phyloP scores from a whole-genome alignment of 2,329 filamentous ascomycete species.

The Penicillium sp. region DNA sequence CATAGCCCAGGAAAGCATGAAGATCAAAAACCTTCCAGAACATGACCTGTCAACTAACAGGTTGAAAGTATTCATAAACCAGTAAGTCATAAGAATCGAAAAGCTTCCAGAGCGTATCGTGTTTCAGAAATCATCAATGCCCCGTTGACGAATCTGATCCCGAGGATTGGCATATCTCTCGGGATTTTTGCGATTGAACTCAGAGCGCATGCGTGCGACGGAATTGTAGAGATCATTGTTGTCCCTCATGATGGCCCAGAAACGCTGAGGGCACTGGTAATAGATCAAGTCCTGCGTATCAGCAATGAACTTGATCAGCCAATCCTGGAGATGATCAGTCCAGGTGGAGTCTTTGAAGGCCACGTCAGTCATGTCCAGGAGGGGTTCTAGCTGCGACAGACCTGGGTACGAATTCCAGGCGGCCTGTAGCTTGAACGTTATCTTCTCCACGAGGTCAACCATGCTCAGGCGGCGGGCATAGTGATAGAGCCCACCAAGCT shows the following conservation, averaged over 20 bases:
- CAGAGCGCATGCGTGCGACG: conserved; percentile 6
- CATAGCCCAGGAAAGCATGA: background rate
- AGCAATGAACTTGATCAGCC: conserved; percentile 26
- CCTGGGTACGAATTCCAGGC: conserved; percentile 32
- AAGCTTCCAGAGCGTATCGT: no score
- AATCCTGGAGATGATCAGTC: conserved; percentile 20
- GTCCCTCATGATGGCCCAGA: conserved; percentile 17
- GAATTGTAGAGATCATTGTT: conserved; percentile 14
- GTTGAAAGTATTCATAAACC: no score
- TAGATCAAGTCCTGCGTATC: conserved; percentile 23
- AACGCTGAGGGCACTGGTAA: conserved; percentile 9
- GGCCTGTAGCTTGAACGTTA: conserved; percentile 28
- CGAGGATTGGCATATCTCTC: conserved; percentile 12
- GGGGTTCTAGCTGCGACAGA: conserved; percentile 17
- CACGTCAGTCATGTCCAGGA: conserved; percentile 16
- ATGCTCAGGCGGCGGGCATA: conserved; percentile 22
- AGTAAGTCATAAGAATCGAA: background rate
- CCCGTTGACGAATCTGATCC: conserved; percentile 14
- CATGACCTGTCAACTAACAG: no score
- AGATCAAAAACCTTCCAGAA: no score
- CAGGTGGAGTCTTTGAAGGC: conserved; percentile 1
- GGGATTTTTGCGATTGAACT: conserved; percentile 1
- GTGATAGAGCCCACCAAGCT: conserved; percentile 22
- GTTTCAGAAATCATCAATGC: conserved; percentile 8
- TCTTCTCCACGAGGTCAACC: conserved; percentile 12